Base-by-base conservation (phyloP, 2,329 filamentous ascomycete species). In the Aspergillus sp. region DNA sequence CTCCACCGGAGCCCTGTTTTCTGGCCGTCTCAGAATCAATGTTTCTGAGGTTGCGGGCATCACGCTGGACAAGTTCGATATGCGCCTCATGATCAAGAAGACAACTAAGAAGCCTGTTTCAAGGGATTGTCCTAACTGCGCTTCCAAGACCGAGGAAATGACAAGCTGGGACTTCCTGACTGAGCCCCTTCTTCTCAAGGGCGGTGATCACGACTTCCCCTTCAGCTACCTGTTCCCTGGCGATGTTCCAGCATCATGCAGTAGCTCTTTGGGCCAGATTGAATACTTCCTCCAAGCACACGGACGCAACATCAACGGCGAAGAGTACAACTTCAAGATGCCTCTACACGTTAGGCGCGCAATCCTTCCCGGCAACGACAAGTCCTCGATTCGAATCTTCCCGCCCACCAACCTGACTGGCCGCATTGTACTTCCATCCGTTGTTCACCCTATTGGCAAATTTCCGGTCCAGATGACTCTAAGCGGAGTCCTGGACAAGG, bases 381-480 rank as follows among this genome's bases (percentile, higher is more conserved):
- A 96, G 76, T 88, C 93, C 76, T 96, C 90, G 15, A 87, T 96
- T 61, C 91, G 93, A 69, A 90, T 98, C 70, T 99, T 99, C 77
- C 95, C 93, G 48, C 93, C 95, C 0, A 99, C 95, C 65, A 95
- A 96, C 77, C 88, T 99, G 68, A 93, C 91, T 64, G 90, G 91
- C 58, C 88, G 87, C 69, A 89, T 95, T 61, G 87, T 91, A 68
- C 88, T 96, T 62, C 89, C 89, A 47, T 86, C 90, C 39, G 86
- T 96, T 63, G 87, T 97, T 61, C 89, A 96, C 77, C 92, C 93
- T 5, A 90, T 93, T 59, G 90, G 91, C 67, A 86, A 85, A 67
- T 93, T 96, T 77, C 89, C 82, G 11, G 83, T 97, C 50, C 83
- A 86, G 46, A 87, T 97, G 77, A 87, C 88, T 52, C 84, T 99